These are phyloP conservation scores for Cytospora chrysosperma DNA, from an alignment of 2,329 filamentous ascomycete genomes.

Conservation along the genomic window DNA sequence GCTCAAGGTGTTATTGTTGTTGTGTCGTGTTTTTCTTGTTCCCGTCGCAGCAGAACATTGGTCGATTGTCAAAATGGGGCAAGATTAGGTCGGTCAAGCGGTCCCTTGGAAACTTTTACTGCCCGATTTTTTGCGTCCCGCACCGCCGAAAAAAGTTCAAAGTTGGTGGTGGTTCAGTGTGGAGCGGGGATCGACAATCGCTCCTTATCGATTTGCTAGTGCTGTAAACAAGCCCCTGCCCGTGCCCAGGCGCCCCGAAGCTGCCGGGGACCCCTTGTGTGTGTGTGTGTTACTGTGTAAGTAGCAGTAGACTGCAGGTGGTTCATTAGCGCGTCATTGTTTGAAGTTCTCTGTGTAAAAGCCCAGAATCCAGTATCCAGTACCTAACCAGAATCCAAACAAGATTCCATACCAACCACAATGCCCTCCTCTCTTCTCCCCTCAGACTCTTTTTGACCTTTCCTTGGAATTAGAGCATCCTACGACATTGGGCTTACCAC, in stretches of 20 bases:
- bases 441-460: not conserved
- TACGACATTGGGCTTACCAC: not conserved
- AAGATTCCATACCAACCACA: no score
- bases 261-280: slow-evolving; percentile 8
- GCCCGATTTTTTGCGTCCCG: not conserved
- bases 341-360: slow-evolving; percentile 14
- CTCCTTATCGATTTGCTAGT: slow-evolving; percentile 9
- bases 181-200: slow-evolving; percentile 16
- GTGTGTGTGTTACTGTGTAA: no score
- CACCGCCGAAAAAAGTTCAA: slow-evolving; percentile 10
- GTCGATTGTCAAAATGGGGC: not conserved
- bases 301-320: no score
- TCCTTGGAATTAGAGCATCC: not conserved
- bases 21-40: not conserved
- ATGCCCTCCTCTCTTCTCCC: not conserved
- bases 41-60: not conserved
- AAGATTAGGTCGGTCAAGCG: not conserved
- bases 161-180: slow-evolving; percentile 16
- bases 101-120: not conserved
- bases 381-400: no score
- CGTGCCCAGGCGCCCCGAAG: not conserved
- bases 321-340: slow-evolving; percentile 22
- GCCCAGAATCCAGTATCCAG: no score
- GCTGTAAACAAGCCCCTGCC: no score
- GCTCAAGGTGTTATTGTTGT: not conserved